Conservation (phyloP, 2,329 filamentous ascomycete species). For the Incumbomyces lentus region DNA sequence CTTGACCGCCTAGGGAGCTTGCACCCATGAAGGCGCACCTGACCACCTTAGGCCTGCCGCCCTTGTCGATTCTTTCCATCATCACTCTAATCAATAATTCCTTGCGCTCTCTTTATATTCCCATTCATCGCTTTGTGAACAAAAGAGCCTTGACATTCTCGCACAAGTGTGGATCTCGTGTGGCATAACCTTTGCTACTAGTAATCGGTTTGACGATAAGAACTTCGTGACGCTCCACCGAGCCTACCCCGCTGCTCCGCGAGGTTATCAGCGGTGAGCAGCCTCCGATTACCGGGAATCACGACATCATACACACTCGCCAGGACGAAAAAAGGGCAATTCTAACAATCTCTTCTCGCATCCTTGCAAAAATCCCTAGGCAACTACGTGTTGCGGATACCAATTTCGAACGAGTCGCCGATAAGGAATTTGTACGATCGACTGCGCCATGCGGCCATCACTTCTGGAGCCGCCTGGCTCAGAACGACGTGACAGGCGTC, state of each 20-base stretch:
- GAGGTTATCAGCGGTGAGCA: not conserved
- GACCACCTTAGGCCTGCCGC: not conserved
- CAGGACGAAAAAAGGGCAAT: not conserved
- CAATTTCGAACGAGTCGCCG: not conserved
- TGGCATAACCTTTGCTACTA: not conserved
- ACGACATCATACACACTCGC: no score
- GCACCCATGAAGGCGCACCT: not conserved
- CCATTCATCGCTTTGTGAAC: no score
- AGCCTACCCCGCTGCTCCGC: not conserved
- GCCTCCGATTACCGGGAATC: not conserved
- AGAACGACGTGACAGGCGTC: constrained; percentile 12
- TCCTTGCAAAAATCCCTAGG: no score
- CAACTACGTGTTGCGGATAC: no score
- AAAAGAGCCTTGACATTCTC: not conserved
- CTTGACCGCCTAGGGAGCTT: constrained; percentile 3
- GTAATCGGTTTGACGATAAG: not conserved
- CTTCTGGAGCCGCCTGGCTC: constrained; percentile 13
- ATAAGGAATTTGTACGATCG: not conserved
- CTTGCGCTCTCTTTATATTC: no score
- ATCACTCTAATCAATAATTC: not conserved
- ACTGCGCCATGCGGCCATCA: constrained; percentile 14
- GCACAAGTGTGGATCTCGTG: not conserved
- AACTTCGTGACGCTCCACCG: not conserved
- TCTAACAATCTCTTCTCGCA: no score
- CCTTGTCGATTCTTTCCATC: not conserved